These are phyloP conservation scores for Teratosphaeria viscida DNA, from an alignment of 2,329 filamentous ascomycete species.

Conservation along the genomic window DNA sequence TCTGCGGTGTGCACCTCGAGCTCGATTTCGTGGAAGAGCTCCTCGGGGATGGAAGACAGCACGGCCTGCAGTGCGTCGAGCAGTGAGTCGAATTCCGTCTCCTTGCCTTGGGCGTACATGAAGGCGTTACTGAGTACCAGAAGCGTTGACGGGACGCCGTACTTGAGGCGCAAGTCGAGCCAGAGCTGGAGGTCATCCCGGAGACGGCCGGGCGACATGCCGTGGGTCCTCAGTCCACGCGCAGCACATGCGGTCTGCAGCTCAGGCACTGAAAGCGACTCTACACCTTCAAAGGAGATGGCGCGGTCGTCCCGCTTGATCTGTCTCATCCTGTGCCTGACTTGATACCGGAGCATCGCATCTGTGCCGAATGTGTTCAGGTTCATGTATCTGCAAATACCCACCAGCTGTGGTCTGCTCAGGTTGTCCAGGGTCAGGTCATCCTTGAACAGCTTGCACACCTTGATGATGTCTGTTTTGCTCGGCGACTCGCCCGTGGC, in stretches of 20 bases:
- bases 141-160: constrained; percentile 91
- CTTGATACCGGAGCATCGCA: constrained; percentile 92
- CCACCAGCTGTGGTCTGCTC: constrained; percentile 87
- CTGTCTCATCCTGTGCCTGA: constrained; percentile 95
- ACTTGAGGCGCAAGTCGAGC: constrained; percentile 85
- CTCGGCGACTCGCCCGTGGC: constrained; percentile 85
- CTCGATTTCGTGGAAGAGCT: constrained; percentile 98
- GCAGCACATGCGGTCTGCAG: constrained; percentile 86
- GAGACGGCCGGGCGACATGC: constrained; percentile 77
- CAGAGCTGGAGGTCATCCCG: constrained; percentile 86
- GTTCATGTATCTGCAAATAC: constrained; percentile 98
- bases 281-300: constrained; percentile 87
- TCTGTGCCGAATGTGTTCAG: constrained; percentile 95
- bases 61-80: constrained; percentile 90
- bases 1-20: constrained; percentile 95
- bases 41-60: constrained; percentile 87
- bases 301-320: constrained; percentile 97
- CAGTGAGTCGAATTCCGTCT: constrained; percentile 73
- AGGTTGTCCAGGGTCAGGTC: constrained; percentile 95
- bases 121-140: constrained; percentile 95
- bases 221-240: constrained; percentile 84
- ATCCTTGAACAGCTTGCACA: constrained; percentile 98
- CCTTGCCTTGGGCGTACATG: constrained; percentile 84
- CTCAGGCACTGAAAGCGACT: constrained; percentile 84
- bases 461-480: constrained; percentile 86